Evolutionary conservation across 1,139 yeast genomes (phyloP).

Genomic region (Yamadazyma oceani): DNA sequence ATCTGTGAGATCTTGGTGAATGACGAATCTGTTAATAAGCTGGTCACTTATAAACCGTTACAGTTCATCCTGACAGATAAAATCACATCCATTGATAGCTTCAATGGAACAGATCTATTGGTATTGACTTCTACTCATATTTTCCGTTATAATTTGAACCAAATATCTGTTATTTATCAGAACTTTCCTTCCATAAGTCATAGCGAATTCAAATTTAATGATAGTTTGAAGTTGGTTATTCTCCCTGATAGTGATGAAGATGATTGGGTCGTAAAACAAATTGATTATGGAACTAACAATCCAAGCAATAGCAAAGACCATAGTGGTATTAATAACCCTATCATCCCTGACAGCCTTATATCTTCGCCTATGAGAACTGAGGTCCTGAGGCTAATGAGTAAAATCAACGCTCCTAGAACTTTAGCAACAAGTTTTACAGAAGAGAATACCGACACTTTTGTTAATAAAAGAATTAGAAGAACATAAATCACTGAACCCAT

Average conservation of each 20-base stretch:
- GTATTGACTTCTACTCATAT: conserved; percentile 9
- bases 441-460: conserved; percentile 17
- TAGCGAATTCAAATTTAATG: background rate
- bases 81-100: conserved; percentile 2
- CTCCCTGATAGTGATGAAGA: background rate
- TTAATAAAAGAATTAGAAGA: conserved; percentile 11
- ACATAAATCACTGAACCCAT: too few species aligned
- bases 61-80: conserved; percentile 13
- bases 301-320: too few species aligned
- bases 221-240: background rate
- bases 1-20: conserved; percentile 11
- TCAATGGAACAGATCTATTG: conserved; percentile 2
- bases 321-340: too few species aligned
- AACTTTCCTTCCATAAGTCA: conserved; percentile 2
- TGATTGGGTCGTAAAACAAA: background rate
- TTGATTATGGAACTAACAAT: background rate
- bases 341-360: background rate
- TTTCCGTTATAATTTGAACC: conserved; percentile 7
- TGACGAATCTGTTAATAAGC: conserved; percentile 9
- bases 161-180: conserved; percentile 5
- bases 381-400: background rate
- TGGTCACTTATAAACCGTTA: conserved; percentile 12
- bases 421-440: conserved; percentile 1
- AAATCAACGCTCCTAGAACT: background rate
- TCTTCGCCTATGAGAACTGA: background rate